These are phyloP conservation scores for Fomitopsis schrenkii DNA, from an alignment of 1,284 basidiomycete genomes.

Conservation along the genomic window DNA sequence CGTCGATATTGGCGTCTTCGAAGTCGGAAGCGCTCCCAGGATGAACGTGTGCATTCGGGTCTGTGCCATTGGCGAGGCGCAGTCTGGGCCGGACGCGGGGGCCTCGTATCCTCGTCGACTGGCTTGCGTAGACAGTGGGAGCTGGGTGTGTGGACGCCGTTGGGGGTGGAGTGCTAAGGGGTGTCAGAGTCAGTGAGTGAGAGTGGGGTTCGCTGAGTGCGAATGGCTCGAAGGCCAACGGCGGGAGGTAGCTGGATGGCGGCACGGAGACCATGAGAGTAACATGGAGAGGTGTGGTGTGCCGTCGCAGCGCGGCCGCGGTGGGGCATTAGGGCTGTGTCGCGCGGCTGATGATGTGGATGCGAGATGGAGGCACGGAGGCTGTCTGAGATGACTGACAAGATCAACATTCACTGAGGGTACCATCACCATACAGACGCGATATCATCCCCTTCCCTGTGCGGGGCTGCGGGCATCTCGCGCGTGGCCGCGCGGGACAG, in stretches of 20 bases:
- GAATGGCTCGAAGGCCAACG: conserved; percentile 9
- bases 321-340: conserved; percentile 3
- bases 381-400: conserved; percentile 1
- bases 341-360: conserved; percentile 4
- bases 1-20: neutral
- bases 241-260: conserved; percentile 5
- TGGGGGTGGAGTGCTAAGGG: neutral
- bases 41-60: neutral
- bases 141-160: neutral
- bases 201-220: conserved; percentile 1
- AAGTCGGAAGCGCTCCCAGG: neutral
- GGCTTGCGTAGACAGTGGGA: neutral
- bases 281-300: conserved; percentile 3
- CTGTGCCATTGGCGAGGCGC: neutral
- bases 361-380: conserved; percentile 1
- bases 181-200: neutral
- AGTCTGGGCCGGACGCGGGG: neutral
- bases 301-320: neutral
- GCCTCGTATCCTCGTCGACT: conserved; percentile 4
- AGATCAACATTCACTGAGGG: neutral
- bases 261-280: conserved; percentile 8
- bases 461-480: neutral
- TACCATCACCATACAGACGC: neutral
- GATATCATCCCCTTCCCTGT: neutral
- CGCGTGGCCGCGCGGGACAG: neutral